Evolutionary conservation across 768 basidiomycete genomes (phyloP), one percentile per base, ranked within the genome.

Genomic region (Peribolospora baueri): DNA sequence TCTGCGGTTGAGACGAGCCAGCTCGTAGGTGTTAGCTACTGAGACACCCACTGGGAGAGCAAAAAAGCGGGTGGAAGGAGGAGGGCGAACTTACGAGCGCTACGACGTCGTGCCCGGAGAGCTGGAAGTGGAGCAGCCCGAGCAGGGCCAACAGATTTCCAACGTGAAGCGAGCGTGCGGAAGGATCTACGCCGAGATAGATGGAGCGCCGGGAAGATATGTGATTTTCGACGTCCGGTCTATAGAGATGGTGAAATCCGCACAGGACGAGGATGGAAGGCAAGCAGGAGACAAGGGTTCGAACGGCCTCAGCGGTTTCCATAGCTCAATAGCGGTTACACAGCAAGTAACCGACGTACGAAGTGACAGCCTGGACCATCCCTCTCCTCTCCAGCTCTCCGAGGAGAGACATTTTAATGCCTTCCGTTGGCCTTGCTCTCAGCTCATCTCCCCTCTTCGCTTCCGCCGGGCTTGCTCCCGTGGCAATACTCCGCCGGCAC

Each of bases 151-250:
- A 70, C 2, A 98, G 75, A 65, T 98, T 90, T 3, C 93, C 93
- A 54, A 87, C 82, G 66, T 98, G 93, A 13, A 98, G 72, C 1
- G 86, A 82, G 37, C 69, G 71, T 4, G 88, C 87, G 2, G 91
- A 87, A 10, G 93, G 93, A 65, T 98, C 93, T 46, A 97, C 75
- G 42, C 93, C 93, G 4, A 78, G 73, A 65, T 98, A 98, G 13
- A 85, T 74, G 0, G 75, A 75, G 11, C 62, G 63, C 0, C 66
- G 66, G 9, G 46, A 9, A 3, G 60, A 52, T 25, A 68, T 61
- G 52, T 66, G 62, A 8, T 59, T 46, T 0, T 61, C 57, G 0
- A 66, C 53, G 6, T 60, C 54, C 4, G 62, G 63, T 51, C 66
- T 68, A 51, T 5, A 13, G 25, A 10, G 39, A 9, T 5, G 50